Conservation (phyloP, 129 eudicot species). For the Centrapalus pauciflorus region DNA sequence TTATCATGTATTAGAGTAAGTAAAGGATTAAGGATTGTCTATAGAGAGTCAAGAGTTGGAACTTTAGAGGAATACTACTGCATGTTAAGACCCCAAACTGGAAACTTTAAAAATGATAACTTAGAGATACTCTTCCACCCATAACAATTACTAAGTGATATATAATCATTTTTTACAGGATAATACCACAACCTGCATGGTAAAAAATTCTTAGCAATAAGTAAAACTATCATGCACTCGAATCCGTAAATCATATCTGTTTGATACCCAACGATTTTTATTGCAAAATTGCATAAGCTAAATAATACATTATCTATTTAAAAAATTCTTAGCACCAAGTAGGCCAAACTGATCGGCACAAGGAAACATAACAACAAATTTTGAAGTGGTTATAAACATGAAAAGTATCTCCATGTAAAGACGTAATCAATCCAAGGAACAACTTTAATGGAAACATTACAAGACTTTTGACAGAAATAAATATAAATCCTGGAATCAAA, state of each 20-base stretch:
- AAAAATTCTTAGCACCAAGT: no score
- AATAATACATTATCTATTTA: no score
- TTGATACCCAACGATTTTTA: no score
- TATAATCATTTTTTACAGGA: not conserved
- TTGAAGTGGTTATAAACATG: no score
- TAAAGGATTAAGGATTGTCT: not conserved
- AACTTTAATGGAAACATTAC: not conserved
- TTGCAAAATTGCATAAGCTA: no score
- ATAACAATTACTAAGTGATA: not conserved
- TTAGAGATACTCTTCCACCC: not conserved
- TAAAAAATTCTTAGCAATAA: not conserved
- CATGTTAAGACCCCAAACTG: not conserved
- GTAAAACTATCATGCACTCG: not conserved
- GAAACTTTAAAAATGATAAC: not conserved
- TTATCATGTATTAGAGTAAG: not conserved
- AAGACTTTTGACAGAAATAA: not conserved
- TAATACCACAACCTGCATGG: not conserved
- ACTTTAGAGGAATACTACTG: not conserved
- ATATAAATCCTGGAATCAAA: constrained; percentile 11
- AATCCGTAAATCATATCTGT: no score
- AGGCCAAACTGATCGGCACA: no score
- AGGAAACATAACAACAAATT: no score
- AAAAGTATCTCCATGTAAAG: not conserved
- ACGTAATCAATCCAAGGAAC: not conserved
- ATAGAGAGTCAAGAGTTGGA: not conserved